Evolutionary conservation across 202 grass and related monocot genomes (phyloP).

Genomic region (Elaeis oleifera): DNA sequence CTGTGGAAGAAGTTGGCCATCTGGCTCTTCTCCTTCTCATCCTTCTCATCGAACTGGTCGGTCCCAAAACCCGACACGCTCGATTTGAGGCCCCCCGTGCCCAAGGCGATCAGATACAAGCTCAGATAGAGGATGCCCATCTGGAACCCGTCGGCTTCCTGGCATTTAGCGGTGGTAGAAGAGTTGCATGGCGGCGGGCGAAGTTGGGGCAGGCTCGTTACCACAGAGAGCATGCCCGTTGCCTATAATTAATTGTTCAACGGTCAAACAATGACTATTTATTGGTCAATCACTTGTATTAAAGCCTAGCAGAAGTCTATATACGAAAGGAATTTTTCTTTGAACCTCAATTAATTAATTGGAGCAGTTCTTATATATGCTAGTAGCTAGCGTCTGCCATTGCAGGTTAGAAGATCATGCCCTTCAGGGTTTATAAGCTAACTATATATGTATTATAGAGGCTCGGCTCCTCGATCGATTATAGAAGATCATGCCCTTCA

Average conservation of each 20-base stretch:
- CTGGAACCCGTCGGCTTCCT: conserved; percentile 44
- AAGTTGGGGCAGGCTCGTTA: conserved; percentile 45
- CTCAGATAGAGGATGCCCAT: conserved; percentile 67
- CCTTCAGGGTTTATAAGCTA: no score
- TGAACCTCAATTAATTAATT: neutral
- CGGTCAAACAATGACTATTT: no score
- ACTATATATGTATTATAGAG: no score
- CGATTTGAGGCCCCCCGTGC: conserved; percentile 86
- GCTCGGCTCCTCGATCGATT: no score
- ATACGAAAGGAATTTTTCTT: neutral
- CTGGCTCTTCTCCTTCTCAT: conserved; percentile 46
- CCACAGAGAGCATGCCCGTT: conserved; percentile 45
- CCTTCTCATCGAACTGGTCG: conserved; percentile 81
- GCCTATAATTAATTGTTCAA: conserved; percentile 25
- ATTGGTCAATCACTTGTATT: no score
- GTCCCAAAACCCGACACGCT: conserved; percentile 94
- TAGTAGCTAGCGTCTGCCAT: neutral
- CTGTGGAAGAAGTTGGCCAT: conserved; percentile 84
- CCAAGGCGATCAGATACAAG: conserved; percentile 75
- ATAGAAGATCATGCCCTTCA: no score
- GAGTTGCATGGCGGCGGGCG: conserved; percentile 44
- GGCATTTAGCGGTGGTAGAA: conserved; percentile 5
- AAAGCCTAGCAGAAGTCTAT: no score
- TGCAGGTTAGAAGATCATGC: no score
- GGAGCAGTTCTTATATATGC: neutral